These are phyloP conservation scores for Phoenix roebelenii DNA, from an alignment of 176 grass and related monocot genomes.

Conservation along the genomic window DNA sequence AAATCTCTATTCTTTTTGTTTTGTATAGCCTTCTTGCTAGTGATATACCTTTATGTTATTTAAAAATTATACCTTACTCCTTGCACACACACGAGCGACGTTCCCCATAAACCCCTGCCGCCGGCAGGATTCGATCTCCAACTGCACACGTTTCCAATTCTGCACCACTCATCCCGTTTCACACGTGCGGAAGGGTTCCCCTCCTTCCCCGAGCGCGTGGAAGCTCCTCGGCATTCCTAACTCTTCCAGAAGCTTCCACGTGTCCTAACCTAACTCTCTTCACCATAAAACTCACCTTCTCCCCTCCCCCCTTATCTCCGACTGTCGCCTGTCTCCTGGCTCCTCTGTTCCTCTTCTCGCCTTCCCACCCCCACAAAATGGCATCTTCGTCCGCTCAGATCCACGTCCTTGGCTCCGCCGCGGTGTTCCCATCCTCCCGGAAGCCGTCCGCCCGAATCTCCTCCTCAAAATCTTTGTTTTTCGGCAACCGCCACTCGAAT, in stretches of 20 bases:
- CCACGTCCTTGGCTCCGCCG: constrained; percentile 24
- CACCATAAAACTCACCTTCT: constrained; percentile 16
- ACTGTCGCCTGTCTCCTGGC: background rate
- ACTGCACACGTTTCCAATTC: too few species aligned
- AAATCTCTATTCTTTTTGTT: too few species aligned
- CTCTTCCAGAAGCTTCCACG: constrained; percentile 30
- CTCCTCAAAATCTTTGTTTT: constrained; percentile 44
- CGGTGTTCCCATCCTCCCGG: constrained; percentile 41
- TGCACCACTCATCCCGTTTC: too few species aligned
- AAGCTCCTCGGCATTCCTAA: background rate
- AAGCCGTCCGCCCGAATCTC: background rate
- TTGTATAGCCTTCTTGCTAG: too few species aligned
- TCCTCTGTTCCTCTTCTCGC: constrained; percentile 1
- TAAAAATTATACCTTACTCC: too few species aligned
- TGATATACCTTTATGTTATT: too few species aligned
- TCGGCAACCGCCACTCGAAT: constrained; percentile 23
- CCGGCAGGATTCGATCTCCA: too few species aligned
- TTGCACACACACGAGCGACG: too few species aligned
- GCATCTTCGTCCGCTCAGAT: constrained; percentile 29
- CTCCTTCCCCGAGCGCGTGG: too few species aligned
- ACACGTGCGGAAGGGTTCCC: too few species aligned
- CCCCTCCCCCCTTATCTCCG: constrained; percentile 5
- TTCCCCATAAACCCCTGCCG: too few species aligned
- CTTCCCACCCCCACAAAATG: background rate
- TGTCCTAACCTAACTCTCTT: background rate